Conservation (phyloP, 345 rosid species). For the Camelina hispida region DNA sequence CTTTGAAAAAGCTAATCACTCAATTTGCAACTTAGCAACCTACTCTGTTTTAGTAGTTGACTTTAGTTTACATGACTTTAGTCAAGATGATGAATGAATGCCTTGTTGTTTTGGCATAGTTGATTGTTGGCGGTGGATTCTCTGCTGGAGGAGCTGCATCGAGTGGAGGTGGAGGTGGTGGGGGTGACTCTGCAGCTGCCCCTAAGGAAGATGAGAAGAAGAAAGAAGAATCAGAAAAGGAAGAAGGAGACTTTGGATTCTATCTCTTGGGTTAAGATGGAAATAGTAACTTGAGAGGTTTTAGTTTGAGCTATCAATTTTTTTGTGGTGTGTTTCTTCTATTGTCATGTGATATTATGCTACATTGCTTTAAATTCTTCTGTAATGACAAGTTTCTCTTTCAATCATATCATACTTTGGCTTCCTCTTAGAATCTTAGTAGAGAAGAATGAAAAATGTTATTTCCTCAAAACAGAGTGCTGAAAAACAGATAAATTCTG, state of each 20-base stretch:
- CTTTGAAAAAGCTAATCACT: not conserved
- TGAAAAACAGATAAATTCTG: not conserved
- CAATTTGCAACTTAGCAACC: not conserved
- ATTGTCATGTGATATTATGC: conserved; percentile 2
- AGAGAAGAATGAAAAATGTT: not conserved
- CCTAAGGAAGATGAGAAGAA: conserved; percentile 58
- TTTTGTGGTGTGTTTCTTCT: not conserved
- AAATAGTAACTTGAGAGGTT: not conserved
- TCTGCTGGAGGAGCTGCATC: conserved; percentile 50
- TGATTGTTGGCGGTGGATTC: conserved; percentile 56
- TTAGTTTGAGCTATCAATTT: not conserved
- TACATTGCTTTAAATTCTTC: not conserved
- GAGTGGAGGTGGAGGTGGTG: conserved; percentile 52
- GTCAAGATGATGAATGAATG: not conserved
- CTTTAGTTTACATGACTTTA: not conserved
- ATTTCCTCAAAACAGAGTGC: not conserved
- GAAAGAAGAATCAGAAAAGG: conserved; percentile 65
- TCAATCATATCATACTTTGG: not conserved
- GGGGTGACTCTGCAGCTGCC: conserved; percentile 51
- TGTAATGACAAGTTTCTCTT: conserved; percentile 18
- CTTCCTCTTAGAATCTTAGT: not conserved
- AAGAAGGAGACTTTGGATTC: conserved; percentile 70
- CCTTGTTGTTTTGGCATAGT: conserved; percentile 44
- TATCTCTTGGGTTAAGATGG: conserved; percentile 58
- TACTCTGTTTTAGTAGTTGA: not conserved